These are phyloP conservation scores for Paraconiothyrium brasiliense DNA, from an alignment of 2,329 filamentous ascomycete genomes.

Conservation along the genomic window DNA sequence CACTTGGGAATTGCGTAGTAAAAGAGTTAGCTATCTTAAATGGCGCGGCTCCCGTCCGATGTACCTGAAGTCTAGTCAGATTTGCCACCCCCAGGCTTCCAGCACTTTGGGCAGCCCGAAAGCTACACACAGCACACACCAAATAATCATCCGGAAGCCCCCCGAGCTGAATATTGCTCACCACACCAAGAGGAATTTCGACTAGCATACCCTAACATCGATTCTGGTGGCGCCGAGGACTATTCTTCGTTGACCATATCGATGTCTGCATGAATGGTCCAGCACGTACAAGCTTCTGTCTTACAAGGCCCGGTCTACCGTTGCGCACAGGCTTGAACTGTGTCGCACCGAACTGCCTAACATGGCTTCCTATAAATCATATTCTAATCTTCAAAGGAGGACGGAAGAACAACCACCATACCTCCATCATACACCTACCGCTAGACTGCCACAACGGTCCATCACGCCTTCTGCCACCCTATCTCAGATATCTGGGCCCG, in stretches of 20 bases:
- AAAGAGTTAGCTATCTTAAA: constrained; percentile 42
- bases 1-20: constrained; percentile 37
- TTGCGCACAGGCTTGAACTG: constrained; percentile 36
- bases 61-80: constrained; percentile 35
- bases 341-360: constrained; percentile 48
- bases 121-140: constrained; percentile 23
- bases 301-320: constrained; percentile 39
- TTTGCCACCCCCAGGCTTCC: constrained; percentile 46
- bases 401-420: constrained; percentile 39
- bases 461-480: constrained; percentile 44
- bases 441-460: constrained; percentile 49
- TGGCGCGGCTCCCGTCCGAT: constrained; percentile 37
- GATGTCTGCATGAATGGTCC: constrained; percentile 54
- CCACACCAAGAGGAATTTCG: constrained; percentile 30
- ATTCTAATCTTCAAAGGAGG: constrained; percentile 45
- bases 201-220: constrained; percentile 31
- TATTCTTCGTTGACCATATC: constrained; percentile 37
- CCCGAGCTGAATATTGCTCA: constrained; percentile 49
- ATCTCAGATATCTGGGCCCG: constrained; percentile 37
- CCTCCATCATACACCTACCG: constrained; percentile 39
- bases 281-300: constrained; percentile 44
- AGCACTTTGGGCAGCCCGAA: constrained; percentile 38
- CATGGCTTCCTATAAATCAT: constrained; percentile 55
- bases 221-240: constrained; percentile 29
- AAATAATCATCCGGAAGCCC: constrained; percentile 34